Conservation (phyloP, 139 green algal genomes). For the Chlamydomonas schloesseri region DNA sequence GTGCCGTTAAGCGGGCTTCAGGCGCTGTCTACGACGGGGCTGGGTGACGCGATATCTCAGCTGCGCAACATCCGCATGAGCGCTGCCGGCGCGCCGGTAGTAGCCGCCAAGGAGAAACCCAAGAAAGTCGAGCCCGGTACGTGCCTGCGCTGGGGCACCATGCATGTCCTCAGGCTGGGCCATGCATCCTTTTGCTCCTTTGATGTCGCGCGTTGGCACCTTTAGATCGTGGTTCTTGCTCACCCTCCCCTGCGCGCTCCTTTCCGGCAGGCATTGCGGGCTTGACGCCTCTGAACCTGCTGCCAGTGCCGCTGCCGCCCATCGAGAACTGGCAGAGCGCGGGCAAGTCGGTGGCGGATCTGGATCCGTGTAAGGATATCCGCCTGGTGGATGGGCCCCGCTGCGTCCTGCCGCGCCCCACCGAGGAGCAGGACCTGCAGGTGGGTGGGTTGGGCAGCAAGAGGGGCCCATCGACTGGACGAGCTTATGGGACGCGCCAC, state of each 20-base stretch:
- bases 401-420: conserved; percentile 11
- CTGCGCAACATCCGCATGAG: conserved; percentile 22
- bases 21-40: background rate
- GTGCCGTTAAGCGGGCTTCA: conserved; percentile 21
- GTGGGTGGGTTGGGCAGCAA: no score
- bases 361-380: conserved; percentile 19
- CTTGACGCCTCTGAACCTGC: conserved; percentile 17
- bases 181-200: no score
- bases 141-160: background rate
- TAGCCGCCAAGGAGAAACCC: background rate
- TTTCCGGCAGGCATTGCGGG: conserved; percentile 28
- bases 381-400: conserved; percentile 19
- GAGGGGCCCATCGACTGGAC: no score
- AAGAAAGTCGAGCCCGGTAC: background rate
- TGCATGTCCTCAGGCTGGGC: no score
- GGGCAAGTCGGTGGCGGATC: background rate
- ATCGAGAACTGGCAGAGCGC: conserved; percentile 19
- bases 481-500: no score
- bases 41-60: conserved; percentile 35
- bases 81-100: background rate
- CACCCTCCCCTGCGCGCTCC: no score
- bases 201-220: no score
- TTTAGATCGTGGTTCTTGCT: no score
- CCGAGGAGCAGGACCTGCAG: conserved; percentile 15
- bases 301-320: conserved; percentile 30